Base-by-base conservation (phyloP, 176 grass and related monocot species). In the Ensete glaucum region DNA sequence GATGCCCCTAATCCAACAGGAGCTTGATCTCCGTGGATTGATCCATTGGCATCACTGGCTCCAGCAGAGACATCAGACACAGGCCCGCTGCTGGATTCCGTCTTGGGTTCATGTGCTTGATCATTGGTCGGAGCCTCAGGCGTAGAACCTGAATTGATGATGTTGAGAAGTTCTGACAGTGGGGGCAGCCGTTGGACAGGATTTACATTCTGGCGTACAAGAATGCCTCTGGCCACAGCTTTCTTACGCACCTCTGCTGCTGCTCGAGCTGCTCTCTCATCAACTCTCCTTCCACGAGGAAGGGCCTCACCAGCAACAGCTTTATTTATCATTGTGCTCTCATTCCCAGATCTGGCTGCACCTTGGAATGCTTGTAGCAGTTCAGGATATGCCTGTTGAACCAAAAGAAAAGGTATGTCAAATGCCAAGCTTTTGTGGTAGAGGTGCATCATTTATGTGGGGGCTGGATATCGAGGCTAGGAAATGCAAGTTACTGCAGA, bases 1-100 rank as follows among this genome's bases (percentile, higher is more conserved):
- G 90, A 84, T 12, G 85, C 60, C 43, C 95, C 95, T 82, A 99
- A 79, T 73, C 95, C 95, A 52, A 94, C 88, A 11, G 95, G 95
- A 2, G 82, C 79, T 48, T 63, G 67, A 52, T 34, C 73, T 55
- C 70, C 62, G 17, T 69, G 53, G n/a, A 62, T 53, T 66, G 15
- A 67, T 0, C 62, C 79, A 23, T 85, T 76, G 14, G 72, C 58
- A 76, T 86, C 74, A 56, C 70, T 81, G 1, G 75, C 22, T 59
- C 70, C 81, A 2, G 17, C 49, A 27, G 77, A 21, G 79, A 3
- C 24, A 11, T 74, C 83, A 9, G 34, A 48, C 26, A 78, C 43
- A 66, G 76, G 49, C 21, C 81, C 83, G 52, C 84, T 81, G 50
- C 21, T 78, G 11, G 52, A 11, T 71, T 50, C 74, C 8, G 51